Conservation (phyloP, 306 rosid genomes). For the Nissolia schottii region DNA sequence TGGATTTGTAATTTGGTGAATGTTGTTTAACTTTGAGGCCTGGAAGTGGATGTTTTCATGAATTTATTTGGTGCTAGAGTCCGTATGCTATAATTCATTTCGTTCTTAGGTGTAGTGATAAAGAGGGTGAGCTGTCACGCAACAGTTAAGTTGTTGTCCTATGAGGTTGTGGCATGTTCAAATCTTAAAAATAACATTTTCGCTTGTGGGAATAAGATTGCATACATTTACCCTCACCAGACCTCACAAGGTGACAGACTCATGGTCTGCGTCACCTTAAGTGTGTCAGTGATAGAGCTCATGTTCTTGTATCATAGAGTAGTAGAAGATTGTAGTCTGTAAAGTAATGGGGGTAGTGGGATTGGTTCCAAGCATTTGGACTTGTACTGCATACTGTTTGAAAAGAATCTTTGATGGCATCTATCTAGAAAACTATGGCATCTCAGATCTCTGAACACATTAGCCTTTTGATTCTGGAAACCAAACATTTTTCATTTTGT, state of each 20-base stretch:
- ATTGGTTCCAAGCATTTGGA: neutral
- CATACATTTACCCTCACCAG: too few relatives aligned
- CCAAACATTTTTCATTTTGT: neutral
- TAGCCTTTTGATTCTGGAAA: neutral
- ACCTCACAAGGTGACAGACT: too few relatives aligned
- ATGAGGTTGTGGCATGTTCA: too few relatives aligned
- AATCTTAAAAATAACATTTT: too few relatives aligned
- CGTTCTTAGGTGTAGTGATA: constrained; percentile 3
- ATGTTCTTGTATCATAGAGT: constrained; percentile 7
- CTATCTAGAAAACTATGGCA: neutral
- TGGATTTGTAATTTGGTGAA: constrained; percentile 15
- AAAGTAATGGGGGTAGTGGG: neutral
- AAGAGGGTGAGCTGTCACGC: too few relatives aligned
- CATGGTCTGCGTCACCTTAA: too few relatives aligned
- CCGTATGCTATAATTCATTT: neutral
- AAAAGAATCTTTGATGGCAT: neutral
- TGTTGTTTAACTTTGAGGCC: neutral
- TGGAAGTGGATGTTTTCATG: constrained; percentile 6
- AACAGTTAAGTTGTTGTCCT: too few relatives aligned
- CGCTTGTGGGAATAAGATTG: too few relatives aligned
- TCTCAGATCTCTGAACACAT: neutral
- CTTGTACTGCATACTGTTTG: neutral
- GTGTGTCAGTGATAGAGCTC: constrained; percentile 13
- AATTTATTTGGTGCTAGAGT: neutral
- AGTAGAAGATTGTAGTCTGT: neutral